phyloP scores from a whole-genome alignment of 2,329 filamentous ascomycete species.

The Orbilia javanica region DNA sequence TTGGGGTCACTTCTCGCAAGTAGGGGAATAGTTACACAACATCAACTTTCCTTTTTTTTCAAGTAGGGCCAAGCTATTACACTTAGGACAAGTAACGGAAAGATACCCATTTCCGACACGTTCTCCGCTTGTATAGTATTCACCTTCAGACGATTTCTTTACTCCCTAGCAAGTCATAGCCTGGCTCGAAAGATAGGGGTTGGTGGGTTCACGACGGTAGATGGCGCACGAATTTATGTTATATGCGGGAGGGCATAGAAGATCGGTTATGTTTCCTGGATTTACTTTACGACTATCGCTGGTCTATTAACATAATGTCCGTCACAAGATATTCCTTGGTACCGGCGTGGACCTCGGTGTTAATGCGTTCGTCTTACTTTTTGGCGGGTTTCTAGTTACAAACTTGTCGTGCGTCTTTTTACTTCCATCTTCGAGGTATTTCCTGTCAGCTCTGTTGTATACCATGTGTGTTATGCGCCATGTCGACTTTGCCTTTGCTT shows the following conservation, averaged over 20 bases:
- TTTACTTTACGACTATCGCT: constrained; percentile 32
- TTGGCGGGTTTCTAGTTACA: constrained; percentile 4
- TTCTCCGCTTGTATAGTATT: constrained; percentile 58
- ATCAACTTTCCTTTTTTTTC: constrained; percentile 35
- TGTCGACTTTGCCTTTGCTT: constrained; percentile 27
- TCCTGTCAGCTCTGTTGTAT: constrained; percentile 41
- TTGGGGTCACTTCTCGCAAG: constrained; percentile 66
- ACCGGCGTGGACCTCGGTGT: constrained; percentile 27
- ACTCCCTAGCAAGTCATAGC: constrained; percentile 37
- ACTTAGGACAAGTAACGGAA: constrained; percentile 58
- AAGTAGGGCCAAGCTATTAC: constrained; percentile 43
- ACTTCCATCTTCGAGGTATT: background rate
- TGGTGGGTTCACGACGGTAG: constrained; percentile 42
- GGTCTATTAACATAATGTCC: constrained; percentile 34
- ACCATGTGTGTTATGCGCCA: constrained; percentile 57
- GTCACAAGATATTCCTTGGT: constrained; percentile 22
- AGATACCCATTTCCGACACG: constrained; percentile 52
- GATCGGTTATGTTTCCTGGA: constrained; percentile 34
- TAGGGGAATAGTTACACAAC: constrained; percentile 62
- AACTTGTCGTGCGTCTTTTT: constrained; percentile 24
- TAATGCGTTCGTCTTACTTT: constrained; percentile 14
- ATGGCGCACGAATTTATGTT: constrained; percentile 42
- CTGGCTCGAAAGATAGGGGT: constrained; percentile 39
- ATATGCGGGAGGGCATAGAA: constrained; percentile 23
- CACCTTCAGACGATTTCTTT: constrained; percentile 43